Conservation (phyloP, 2,329 filamentous ascomycete species). For the Ascomycota sp. region DNA sequence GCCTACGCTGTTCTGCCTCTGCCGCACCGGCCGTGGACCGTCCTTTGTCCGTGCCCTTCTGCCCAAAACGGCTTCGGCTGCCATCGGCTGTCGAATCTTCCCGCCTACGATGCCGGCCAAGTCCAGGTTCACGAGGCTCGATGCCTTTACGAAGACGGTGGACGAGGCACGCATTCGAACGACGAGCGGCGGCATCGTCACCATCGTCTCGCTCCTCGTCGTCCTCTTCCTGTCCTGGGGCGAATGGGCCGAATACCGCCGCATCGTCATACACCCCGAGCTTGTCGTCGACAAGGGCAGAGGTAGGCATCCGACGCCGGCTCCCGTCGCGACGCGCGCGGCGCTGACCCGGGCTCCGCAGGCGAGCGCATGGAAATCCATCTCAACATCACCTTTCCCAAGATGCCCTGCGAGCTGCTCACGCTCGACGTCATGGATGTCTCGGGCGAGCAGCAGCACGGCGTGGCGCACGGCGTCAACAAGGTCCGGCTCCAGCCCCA, state of each 20-base stretch:
- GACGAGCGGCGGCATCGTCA: slow-evolving; percentile 85
- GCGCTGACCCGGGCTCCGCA: slow-evolving; percentile 14
- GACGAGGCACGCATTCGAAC: slow-evolving; percentile 93
- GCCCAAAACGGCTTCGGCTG: too few relatives aligned
- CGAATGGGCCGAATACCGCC: slow-evolving; percentile 87
- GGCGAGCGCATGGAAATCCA: slow-evolving; percentile 98
- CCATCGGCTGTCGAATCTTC: neutral
- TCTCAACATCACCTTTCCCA: slow-evolving; percentile 87
- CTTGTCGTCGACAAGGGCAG: slow-evolving; percentile 88
- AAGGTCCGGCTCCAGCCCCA: slow-evolving; percentile 63
- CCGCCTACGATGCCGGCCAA: slow-evolving; percentile 52
- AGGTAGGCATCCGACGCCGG: slow-evolving; percentile 30
- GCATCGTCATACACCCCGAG: slow-evolving; percentile 71
- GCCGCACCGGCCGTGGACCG: too few relatives aligned
- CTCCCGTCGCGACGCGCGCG: neutral
- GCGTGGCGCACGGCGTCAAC: slow-evolving; percentile 74
- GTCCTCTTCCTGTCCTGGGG: slow-evolving; percentile 78
- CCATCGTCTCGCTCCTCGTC: slow-evolving; percentile 68
- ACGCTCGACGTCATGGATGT: slow-evolving; percentile 99
- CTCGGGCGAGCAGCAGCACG: slow-evolving; percentile 86
- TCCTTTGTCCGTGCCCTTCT: too few relatives aligned
- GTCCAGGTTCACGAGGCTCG: slow-evolving; percentile 84
- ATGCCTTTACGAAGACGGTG: slow-evolving; percentile 97
- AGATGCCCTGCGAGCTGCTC: slow-evolving; percentile 79
- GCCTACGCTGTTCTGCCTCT: too few relatives aligned